Evolutionary conservation across 345 rosid genomes (phyloP), one percentile per base, ranked within the genome.

Genomic region (Eucalyptus curtisii): DNA sequence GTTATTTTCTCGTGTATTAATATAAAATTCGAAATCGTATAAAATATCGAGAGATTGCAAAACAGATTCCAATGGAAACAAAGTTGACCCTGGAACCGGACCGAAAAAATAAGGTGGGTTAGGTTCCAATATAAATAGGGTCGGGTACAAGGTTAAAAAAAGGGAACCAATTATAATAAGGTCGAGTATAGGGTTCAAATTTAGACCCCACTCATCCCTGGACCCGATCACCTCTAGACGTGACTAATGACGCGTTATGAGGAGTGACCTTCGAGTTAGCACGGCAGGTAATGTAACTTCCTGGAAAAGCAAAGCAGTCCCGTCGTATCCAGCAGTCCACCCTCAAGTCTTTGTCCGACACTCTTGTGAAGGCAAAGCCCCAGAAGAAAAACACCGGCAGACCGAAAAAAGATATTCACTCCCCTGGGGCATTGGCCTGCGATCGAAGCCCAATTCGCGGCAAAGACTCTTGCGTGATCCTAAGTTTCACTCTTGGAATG

Each of bases 91-190:
- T 52, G 4, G 55, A 52, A 52, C 3, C 2, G 22, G 2, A 52
- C 0, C 2, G 2, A 7, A 52, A 52, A 52, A 52, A 52, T 52
- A 52, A 52, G 2, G 0, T 52, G 10, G 4, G 4, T 52, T 52
- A 1, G 2, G 24, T 52, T 17, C 8, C 2, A 50, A 50, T 50
- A 50, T 1, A 50, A 15, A 50, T 50, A 50, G 1, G 8, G 9
- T 3, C 0, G 1, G 2, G 1, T 50, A 50, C 0, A 52, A 0
- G 22, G 2, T 52, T 0, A 6, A 6, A 16, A 49, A 49, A 15
- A 3, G 7, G 17, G 3, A 49, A 49, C 3, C 7, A 8, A 3
- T 49, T 49, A 49, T 49, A 1, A 49, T 3, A 49, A 3, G 8
- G 5, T 48, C 5, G 1, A 1, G 0, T 48, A 48, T 0, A 4